Conservation (phyloP, 805 yeast species). For the Myxozyma nipponensis region DNA sequence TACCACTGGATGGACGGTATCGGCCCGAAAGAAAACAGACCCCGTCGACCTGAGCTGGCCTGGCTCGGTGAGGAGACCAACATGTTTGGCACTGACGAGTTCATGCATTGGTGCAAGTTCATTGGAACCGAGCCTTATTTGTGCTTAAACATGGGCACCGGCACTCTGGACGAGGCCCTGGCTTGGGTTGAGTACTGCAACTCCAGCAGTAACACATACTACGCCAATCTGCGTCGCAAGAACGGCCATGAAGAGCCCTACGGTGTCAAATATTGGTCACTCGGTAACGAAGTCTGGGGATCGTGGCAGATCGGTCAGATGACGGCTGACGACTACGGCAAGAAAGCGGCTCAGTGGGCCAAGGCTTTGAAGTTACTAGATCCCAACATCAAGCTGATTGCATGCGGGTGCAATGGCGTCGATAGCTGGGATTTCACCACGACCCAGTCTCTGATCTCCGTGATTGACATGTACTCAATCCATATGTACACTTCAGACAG, state of each 20-base stretch:
- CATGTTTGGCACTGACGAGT: constrained; percentile 40
- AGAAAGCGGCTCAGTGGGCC: constrained; percentile 38
- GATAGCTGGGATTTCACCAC: constrained; percentile 37
- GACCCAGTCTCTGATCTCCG: constrained; percentile 33
- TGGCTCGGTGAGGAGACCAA: constrained; percentile 39
- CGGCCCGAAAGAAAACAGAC: constrained; percentile 37
- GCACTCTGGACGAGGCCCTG: constrained; percentile 39
- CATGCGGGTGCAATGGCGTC: constrained; percentile 38
- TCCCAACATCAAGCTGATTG: constrained; percentile 33
- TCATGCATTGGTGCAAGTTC: constrained; percentile 38
- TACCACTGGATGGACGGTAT: constrained; percentile 40
- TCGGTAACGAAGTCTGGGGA: constrained; percentile 42
- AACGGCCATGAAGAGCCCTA: constrained; percentile 40
- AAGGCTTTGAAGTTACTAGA: constrained; percentile 39
- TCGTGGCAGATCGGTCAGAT: constrained; percentile 40
- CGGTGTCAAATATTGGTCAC: constrained; percentile 39
- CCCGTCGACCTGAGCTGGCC: constrained; percentile 39
- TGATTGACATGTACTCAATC: constrained; percentile 34
- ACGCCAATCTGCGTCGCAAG: constrained; percentile 38
- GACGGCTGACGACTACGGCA: constrained; percentile 35
- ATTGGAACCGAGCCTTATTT: constrained; percentile 38
- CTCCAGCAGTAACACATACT: constrained; percentile 36
- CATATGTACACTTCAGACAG: constrained; percentile 36
- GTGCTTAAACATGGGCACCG: constrained; percentile 41
- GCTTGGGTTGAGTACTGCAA: constrained; percentile 41